Percentiles rank a stretch among this genome's conserved stretches.
Evolutionary conservation across 805 yeast genomes (phyloP).

Genomic region (Wickerhamomyces pijperi): DNA sequence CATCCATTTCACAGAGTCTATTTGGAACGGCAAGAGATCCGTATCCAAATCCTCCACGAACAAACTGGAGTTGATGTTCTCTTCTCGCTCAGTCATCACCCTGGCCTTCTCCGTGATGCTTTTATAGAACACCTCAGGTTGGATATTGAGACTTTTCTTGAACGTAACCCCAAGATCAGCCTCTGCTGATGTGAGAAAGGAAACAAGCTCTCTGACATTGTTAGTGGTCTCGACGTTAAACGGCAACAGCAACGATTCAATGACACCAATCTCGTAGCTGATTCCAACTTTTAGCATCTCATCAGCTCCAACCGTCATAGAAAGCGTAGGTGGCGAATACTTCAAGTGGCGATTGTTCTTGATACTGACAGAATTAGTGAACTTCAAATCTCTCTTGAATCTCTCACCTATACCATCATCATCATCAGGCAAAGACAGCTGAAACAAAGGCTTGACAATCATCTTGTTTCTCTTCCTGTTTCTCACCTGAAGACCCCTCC

Average conservation of each 20-base stretch:
- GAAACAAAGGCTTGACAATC: background rate
- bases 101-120: conserved; percentile 29
- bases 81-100: conserved; percentile 19
- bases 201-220: background rate
- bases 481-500: background rate
- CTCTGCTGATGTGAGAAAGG: background rate
- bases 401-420: background rate
- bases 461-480: background rate
- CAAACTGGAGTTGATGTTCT: conserved; percentile 9
- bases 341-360: background rate
- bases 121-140: conserved; percentile 30
- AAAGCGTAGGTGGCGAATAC: background rate
- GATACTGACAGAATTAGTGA: background rate
- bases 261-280: background rate
- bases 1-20: conserved; percentile 46
- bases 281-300: background rate
- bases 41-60: conserved; percentile 34
- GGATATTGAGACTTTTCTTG: background rate
- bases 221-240: background rate
- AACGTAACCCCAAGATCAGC: no score
- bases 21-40: conserved; percentile 37
- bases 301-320: background rate
- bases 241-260: background rate
- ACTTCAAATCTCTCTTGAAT: background rate
- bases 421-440: background rate